Percentiles rank a stretch among this genome's conserved stretches.
phyloP scores from a whole-genome alignment of 768 basidiomycete species.

The Rubroboletus pulcherrimus region DNA sequence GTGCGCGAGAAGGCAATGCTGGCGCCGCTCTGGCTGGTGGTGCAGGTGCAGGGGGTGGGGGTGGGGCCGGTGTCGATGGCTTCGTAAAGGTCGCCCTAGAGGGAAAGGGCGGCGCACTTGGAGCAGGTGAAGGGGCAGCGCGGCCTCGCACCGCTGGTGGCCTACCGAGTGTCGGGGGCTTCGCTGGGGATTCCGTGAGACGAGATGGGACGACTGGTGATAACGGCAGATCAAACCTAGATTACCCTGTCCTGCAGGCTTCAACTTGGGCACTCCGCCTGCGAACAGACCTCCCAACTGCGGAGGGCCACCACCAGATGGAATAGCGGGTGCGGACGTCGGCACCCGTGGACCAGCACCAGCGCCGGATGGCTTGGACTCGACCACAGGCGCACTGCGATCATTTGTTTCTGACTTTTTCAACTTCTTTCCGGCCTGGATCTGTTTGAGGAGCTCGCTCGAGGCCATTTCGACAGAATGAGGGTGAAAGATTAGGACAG shows the following conservation, averaged over 20 bases:
- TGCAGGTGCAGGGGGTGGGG: slow-evolving; percentile 30
- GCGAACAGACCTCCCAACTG: slow-evolving; percentile 86
- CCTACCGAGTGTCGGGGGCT: slow-evolving; percentile 60
- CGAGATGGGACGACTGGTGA: slow-evolving; percentile 3
- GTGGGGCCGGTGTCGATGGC: slow-evolving; percentile 32
- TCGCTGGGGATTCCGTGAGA: slow-evolving; percentile 39
- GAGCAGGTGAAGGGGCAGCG: slow-evolving; percentile 29
- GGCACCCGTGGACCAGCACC: slow-evolving; percentile 33
- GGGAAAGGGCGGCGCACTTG: slow-evolving; percentile 29
- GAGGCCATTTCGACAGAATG: slow-evolving; percentile 54
- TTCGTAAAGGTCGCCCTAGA: slow-evolving; percentile 28
- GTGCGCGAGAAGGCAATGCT: slow-evolving; percentile 38
- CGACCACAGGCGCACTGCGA: slow-evolving; percentile 65
- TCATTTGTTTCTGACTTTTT: slow-evolving; percentile 85
- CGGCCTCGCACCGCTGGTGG: slow-evolving; percentile 63
- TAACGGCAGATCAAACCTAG: slow-evolving; percentile 40
- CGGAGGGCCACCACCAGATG: slow-evolving; percentile 53
- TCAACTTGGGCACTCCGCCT: slow-evolving; percentile 88
- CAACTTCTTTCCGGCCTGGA: slow-evolving; percentile 76
- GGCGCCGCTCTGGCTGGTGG: slow-evolving; percentile 36
- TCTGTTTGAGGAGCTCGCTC: slow-evolving; percentile 71
- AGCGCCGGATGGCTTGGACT: slow-evolving; percentile 42
- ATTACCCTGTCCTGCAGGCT: slow-evolving; percentile 64
- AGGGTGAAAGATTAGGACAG: not conserved
- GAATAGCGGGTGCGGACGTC: slow-evolving; percentile 13